Evolutionary conservation across 768 basidiomycete genomes (phyloP), one percentile per base, ranked within the genome.

Genomic region (Suillus hirtellus): DNA sequence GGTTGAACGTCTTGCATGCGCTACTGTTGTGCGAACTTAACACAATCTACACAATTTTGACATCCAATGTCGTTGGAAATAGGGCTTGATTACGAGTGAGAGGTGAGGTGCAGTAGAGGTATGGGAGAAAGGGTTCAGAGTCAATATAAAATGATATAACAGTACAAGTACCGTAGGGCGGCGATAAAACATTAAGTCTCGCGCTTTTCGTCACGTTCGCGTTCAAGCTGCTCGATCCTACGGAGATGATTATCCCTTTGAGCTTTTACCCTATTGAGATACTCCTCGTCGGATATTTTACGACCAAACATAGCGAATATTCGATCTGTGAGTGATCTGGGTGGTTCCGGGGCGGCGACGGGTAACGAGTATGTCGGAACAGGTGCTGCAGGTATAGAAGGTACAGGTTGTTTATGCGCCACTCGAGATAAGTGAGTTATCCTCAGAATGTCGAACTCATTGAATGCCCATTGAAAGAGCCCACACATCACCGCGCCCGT

Each of bases 241-340:
- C 75, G 77, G 65, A 87, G 69, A 68, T 89, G 78, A 10, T 73
- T 74, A 4, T 84, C 83, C 66, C 89, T 80, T 54, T 87, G 81
- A 60, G 76, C 77, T 71, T 82, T 86, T 70, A 94, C 70, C 64
- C 81, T 83, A 35, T 72, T 72, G 59, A 93, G 67, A 66, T 92
- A 92, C 65, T 90, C 88, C 55, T 93, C 89, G 66, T 95, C 87
- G 7, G 90, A 82, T 4, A 95, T 70, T 59, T 77, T 81, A 40
- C 76, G 78, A 34, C 71, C 71, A 34, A 75, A 67, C 17, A 65
- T 24, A 2, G 71, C 69, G 42, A 77, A 64, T 46, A 88, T 64
- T 11, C 78, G 77, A 54, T 85, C 78, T 21, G 72, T 68, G 17
- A 78, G 63, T 17, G 74, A 71, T 27, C 6, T 49, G 10, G 52